Conservation (phyloP, 2,329 filamentous ascomycete species). For the Colletotrichum trifolii region DNA sequence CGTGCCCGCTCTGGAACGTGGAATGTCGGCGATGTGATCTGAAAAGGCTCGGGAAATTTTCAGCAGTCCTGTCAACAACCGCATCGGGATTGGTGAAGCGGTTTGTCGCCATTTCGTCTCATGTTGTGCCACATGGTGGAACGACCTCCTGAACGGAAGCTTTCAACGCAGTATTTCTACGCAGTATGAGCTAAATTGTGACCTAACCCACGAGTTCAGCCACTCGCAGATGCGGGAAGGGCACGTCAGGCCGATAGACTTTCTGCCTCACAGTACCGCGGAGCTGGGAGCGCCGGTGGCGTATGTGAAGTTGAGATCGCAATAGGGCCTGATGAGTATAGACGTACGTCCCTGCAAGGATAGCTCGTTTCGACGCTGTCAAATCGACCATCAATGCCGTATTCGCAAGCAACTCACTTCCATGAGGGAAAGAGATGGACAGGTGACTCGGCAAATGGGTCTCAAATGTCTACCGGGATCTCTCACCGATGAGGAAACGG, state of each 20-base stretch:
- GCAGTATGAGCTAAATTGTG: slow-evolving; percentile 3
- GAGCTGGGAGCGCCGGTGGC: slow-evolving; percentile 9
- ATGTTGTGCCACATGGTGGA: slow-evolving; percentile 13
- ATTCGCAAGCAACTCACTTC: too few species aligned
- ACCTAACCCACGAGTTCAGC: slow-evolving; percentile 14
- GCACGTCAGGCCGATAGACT: slow-evolving; percentile 5
- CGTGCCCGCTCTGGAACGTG: not conserved
- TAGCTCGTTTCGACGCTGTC: not conserved
- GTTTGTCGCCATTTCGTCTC: not conserved
- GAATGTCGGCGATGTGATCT: not conserved
- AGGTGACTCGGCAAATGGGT: slow-evolving; percentile 12
- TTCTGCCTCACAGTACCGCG: slow-evolving; percentile 21
- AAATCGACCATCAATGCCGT: too few species aligned
- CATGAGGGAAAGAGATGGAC: not conserved
- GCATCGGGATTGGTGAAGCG: not conserved
- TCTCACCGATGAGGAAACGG: slow-evolving; percentile 28
- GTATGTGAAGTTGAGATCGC: not conserved
- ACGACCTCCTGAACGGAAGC: not conserved
- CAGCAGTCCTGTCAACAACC: not conserved
- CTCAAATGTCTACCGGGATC: slow-evolving; percentile 11
- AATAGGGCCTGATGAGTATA: too few species aligned
- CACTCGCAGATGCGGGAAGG: slow-evolving; percentile 13
- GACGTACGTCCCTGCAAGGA: too few species aligned
- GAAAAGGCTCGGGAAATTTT: not conserved
- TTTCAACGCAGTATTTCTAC: slow-evolving; percentile 1